Evolutionary conservation across 129 eudicot genomes (phyloP).

Genomic region (Flaveria trinervia): DNA sequence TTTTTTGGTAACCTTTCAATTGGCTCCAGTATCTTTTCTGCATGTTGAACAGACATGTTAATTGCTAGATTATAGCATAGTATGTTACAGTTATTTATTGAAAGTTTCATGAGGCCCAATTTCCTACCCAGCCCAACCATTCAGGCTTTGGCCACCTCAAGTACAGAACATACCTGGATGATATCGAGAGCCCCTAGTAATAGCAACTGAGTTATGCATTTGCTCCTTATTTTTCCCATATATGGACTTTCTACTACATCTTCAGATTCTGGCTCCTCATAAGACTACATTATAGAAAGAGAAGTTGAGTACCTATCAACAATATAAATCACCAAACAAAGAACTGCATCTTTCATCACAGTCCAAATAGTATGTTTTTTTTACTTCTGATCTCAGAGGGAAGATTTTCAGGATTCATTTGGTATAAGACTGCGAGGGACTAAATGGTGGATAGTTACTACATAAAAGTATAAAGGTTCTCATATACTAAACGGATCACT

Average conservation of each 20-base stretch:
- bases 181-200: conserved; percentile 42
- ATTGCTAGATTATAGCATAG: background rate
- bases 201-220: conserved; percentile 43
- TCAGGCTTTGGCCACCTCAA: background rate
- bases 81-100: background rate
- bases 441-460: conserved; percentile 10
- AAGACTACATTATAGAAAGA: conserved; percentile 40
- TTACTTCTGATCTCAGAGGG: background rate
- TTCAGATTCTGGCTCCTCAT: conserved; percentile 47
- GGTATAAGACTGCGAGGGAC: background rate
- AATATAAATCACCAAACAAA: background rate
- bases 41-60: conserved; percentile 25
- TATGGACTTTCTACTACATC: conserved; percentile 63
- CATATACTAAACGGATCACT: background rate
- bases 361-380: background rate
- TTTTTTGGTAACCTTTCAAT: conserved; percentile 69
- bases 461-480: background rate
- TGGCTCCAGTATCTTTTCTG: conserved; percentile 89
- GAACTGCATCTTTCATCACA: background rate
- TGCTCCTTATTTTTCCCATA: conserved; percentile 40
- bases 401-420: background rate
- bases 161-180: conserved; percentile 33
- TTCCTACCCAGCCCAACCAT: background rate
- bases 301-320: background rate
- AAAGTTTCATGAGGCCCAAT: background rate